These are phyloP conservation scores for Ajuga reptans DNA, from an alignment of 305 asterid genomes.

Conservation along the genomic window DNA sequence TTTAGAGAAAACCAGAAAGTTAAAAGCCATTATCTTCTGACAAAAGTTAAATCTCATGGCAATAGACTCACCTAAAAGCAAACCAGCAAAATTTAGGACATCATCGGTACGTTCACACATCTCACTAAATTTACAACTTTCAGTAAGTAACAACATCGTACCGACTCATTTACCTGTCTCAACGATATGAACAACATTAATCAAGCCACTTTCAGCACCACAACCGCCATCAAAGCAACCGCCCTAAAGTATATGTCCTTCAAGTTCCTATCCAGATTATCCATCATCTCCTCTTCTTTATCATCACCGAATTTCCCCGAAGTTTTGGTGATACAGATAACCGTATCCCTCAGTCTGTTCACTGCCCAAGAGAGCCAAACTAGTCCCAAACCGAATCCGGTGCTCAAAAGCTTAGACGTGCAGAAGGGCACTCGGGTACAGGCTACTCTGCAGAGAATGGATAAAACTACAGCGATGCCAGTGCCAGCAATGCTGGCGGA, in stretches of 20 bases:
- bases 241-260: constrained; percentile 63
- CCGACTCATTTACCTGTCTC: background rate
- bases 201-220: constrained; percentile 56
- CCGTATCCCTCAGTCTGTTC: constrained; percentile 62
- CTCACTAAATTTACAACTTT: constrained; percentile 6
- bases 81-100: constrained; percentile 13
- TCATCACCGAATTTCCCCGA: constrained; percentile 27
- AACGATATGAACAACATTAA: background rate
- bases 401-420: constrained; percentile 47
- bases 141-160: too few species aligned
- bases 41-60: background rate
- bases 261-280: constrained; percentile 46
- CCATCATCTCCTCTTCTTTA: constrained; percentile 56
- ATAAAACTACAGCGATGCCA: constrained; percentile 67
- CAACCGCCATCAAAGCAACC: constrained; percentile 51
- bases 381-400: constrained; percentile 74
- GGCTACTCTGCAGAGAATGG: constrained; percentile 57
- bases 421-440: constrained; percentile 49
- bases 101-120: background rate
- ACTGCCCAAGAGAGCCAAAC: constrained; percentile 89
- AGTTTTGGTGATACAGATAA: constrained; percentile 44
- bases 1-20: too few species aligned
- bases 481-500: constrained; percentile 91
- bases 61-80: background rate
- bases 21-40: background rate